Conservation (phyloP, 371 early-diverging fungal species). For the Mortierella sp. region DNA sequence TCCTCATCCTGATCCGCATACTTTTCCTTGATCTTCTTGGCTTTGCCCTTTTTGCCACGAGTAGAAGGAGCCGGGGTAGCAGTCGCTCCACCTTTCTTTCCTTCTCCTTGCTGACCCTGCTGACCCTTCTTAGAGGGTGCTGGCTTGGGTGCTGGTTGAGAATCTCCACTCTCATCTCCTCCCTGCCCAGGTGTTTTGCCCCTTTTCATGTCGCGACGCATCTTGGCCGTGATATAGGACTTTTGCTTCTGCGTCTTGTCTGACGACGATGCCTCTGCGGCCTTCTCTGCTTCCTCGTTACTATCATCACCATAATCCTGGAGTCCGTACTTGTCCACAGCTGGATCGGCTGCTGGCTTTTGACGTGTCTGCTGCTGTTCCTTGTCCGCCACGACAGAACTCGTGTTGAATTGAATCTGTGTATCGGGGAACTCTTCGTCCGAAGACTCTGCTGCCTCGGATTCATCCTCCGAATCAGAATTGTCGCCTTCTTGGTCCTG, state of each 20-base stretch:
- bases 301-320: conserved; percentile 76
- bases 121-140: background rate
- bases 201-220: conserved; percentile 48
- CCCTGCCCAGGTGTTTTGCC: conserved; percentile 20
- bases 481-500: conserved; percentile 16
- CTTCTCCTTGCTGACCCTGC: conserved; percentile 17
- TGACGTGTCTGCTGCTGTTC: conserved; percentile 5
- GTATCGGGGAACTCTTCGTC: conserved; percentile 71
- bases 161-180: conserved; percentile 1
- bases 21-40: conserved; percentile 91
- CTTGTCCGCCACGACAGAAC: conserved; percentile 14
- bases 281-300: conserved; percentile 54
- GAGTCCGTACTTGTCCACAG: conserved; percentile 74
- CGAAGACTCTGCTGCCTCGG: conserved; percentile 54
- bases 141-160: conserved; percentile 2
- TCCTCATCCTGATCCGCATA: conserved; percentile 96
- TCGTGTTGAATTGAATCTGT: conserved; percentile 55
- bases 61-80: conserved; percentile 49
- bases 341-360: conserved; percentile 1
- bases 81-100: conserved; percentile 24
- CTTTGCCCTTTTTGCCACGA: conserved; percentile 89
- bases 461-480: conserved; percentile 49
- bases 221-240: conserved; percentile 51
- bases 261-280: conserved; percentile 36
- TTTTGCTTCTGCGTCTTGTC: conserved; percentile 23